These are phyloP conservation scores for Phaeolepiota aurea DNA, from an alignment of 768 basidiomycete genomes.

Conservation along the genomic window DNA sequence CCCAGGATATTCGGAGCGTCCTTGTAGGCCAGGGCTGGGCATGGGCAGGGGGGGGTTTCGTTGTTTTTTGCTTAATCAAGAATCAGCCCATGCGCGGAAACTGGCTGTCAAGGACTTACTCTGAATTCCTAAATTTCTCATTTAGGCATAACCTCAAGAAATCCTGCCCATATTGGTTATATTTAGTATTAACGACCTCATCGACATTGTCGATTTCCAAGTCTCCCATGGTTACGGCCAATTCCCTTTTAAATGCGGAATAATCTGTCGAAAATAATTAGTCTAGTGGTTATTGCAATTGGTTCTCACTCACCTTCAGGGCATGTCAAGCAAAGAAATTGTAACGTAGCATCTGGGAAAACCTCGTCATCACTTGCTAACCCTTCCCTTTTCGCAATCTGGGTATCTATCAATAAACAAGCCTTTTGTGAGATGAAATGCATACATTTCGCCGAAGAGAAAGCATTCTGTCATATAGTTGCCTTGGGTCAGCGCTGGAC, in stretches of 20 bases:
- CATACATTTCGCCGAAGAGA: conserved; percentile 14
- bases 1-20: too few species aligned
- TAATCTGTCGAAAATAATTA: conserved; percentile 24
- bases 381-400: conserved; percentile 19
- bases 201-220: conserved; percentile 32
- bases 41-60: too few species aligned
- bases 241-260: conserved; percentile 21
- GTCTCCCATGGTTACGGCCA: conserved; percentile 28
- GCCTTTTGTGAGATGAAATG: conserved; percentile 2
- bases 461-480: background rate
- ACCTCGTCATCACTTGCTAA: conserved; percentile 20
- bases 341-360: conserved; percentile 25
- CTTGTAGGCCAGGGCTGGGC: too few species aligned
- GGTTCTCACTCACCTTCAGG: conserved; percentile 32
- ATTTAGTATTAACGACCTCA: conserved; percentile 22
- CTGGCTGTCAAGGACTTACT: too few species aligned
- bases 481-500: too few species aligned
- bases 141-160: conserved; percentile 30
- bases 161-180: conserved; percentile 21
- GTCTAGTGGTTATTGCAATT: too few species aligned
- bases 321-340: conserved; percentile 26
- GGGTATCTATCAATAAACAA: conserved; percentile 5
- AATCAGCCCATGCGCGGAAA: too few species aligned
- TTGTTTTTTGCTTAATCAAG: too few species aligned
- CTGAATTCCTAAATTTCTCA: conserved; percentile 16